Conservation (phyloP, 495 filamentous ascomycete genomes). For the Sabuloglossum arenarium region DNA sequence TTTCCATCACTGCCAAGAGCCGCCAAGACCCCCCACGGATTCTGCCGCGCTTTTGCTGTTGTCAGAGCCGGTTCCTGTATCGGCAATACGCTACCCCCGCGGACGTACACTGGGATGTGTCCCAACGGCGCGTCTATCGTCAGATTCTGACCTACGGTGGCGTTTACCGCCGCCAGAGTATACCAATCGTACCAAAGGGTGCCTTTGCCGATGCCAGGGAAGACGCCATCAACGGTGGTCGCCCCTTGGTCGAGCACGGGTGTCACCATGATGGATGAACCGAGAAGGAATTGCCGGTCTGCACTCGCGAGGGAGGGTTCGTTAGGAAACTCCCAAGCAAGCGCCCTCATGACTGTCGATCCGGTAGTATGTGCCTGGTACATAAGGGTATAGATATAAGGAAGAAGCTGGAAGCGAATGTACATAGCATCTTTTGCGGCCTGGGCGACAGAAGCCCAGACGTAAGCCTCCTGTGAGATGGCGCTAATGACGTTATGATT, state of each 20-base stretch:
- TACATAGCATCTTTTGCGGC: constrained; percentile 48
- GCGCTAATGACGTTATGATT: constrained; percentile 55
- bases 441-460: constrained; percentile 46
- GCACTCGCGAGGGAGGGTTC: constrained; percentile 47
- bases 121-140: constrained; percentile 57
- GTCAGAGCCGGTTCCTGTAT: constrained; percentile 52
- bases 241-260: constrained; percentile 49
- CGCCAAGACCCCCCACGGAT: constrained; percentile 47
- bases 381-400: constrained; percentile 71
- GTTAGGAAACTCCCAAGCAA: constrained; percentile 67
- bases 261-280: constrained; percentile 44
- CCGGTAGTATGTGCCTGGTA: constrained; percentile 45
- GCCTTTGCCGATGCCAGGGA: constrained; percentile 44
- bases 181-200: constrained; percentile 75
- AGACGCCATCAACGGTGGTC: constrained; percentile 49
- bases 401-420: constrained; percentile 52
- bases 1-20: constrained; percentile 33
- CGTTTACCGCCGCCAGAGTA: constrained; percentile 30
- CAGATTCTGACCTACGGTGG: constrained; percentile 37
- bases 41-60: constrained; percentile 39
- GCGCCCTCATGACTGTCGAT: constrained; percentile 57
- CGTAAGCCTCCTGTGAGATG: constrained; percentile 53
- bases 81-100: constrained; percentile 49
- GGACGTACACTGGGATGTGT: constrained; percentile 58
- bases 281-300: constrained; percentile 63